Base-by-base conservation (phyloP, 2,329 filamentous ascomycete species). In the Calonectria hongkongensis region DNA sequence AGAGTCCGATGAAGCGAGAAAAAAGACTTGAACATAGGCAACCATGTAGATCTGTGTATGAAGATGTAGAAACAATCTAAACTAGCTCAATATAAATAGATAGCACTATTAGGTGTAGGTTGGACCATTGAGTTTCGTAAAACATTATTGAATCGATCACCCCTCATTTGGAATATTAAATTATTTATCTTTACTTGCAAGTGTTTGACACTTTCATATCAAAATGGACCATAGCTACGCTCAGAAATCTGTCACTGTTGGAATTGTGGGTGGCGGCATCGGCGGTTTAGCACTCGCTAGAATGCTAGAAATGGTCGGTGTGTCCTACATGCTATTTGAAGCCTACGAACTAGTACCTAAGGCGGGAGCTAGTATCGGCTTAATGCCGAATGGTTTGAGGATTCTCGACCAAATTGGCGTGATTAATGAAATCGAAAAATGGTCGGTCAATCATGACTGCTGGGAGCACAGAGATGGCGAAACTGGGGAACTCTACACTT, bases 381-480 rank as follows among this genome's bases (percentile, higher is more conserved):
- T 56, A 30, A 39, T 56, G 30, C 51, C 51, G 2, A 36, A n/a
- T n/a, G 51, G 51, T 4, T 3, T 56, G 51, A 56, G 51, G 12
- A 36, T 56, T 21, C 51, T 56, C 15, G 51, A 56, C 10, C 51
- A 56, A 12, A 21, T 56, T 36, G 51, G 51, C 8, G 51, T 56
- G 9, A 36, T 56, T 21, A 30, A 56, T 36, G 51, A 56, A 8
- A 56, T 56, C 5, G 30, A 56, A 36, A 56, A 56, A 13, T 56
- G 51, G 51, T 56, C 51, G 1, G n/a, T 56, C 3, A 25, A 39
- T n/a, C 51, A 56, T 25, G 51, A 56, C n/a, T 39, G 6, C 9
- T 56, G 51, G 51, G 51, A 56, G 10, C 51, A 56, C 5, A 56
- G 51, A 56, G 51, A 56, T 28, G 51, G 51, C 30, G n/a, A 36